Base-by-base conservation (phyloP, 2,329 filamentous ascomycete species). In the Colletotrichum simmondsii region DNA sequence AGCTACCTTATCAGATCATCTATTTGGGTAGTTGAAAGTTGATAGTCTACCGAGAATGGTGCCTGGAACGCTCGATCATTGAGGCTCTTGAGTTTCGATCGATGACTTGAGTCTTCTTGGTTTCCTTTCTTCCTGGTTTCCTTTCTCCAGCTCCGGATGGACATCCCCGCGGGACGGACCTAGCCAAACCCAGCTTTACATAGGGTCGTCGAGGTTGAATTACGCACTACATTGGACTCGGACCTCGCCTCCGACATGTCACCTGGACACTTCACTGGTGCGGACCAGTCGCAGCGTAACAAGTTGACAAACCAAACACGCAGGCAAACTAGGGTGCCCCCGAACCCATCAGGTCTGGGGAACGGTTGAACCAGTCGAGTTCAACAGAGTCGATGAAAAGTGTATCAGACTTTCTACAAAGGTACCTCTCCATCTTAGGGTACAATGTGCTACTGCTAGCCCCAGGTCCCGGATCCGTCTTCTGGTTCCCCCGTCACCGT, bases 231-330 rank as follows among this genome's bases (percentile, higher is more conserved):
- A 30, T 57, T 49, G 69, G 24, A 72, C 70, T 72, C 59, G 66
- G 70, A 37, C 70, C 70, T 72, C 66, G 56, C 66, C 46, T 52
- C 60, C 46, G 28, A 58, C 59, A 37, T 68, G 66, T 73, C 71
- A 73, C 66, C 66, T 73, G 71, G 37, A 42, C 71, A 71, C 60
- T 24, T 56, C 53, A 42, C 37, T 68, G 60, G 58, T 69, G 54
- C 66, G 60, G 66, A 32, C 54, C 66, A 64, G 37, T 64, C 65
- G 59, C 66, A 28, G 60, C 66, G 66, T 71, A 71, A 65, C 71
- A 71, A 73, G 61, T 73, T 71, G 61, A 56, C 71, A 73, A 71
- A 65, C 46, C 66, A 57, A 14, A 72, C 49, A 53, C n/a, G 26
- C 69, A 69, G 49, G 58, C 61, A 26, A 64, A 64, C 61, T 7